Base-by-base conservation (phyloP, 176 grass and related monocot species). In the Ensete glaucum region DNA sequence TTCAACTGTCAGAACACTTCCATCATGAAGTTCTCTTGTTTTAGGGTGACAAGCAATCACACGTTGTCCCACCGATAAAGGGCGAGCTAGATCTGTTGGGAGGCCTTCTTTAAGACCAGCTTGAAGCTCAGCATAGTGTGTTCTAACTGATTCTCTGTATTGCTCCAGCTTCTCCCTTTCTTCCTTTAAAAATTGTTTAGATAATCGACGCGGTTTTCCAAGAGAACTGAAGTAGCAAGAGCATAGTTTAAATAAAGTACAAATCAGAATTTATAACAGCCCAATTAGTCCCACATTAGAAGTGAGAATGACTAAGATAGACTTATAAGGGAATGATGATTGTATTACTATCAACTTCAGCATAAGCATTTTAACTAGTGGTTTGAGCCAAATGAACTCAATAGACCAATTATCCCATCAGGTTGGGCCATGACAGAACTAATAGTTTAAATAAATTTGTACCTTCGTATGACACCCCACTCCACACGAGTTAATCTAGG, bases 381-480 rank as follows among this genome's bases (percentile, higher is more conserved):
- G 4, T 43, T 43, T 43, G 34, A 4, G 4, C 34, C 34, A 43
- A 43, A 43, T 6, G 34, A 43, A 43, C 5, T 43, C 5, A 4
- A 43, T 43, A 43, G 4, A 4, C 3, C 34, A 43, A 0, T 43
- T 43, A 6, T 6, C 34, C 34, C 34, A 6, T 43, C 34, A 43
- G 34, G 4, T 6, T 43, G 34, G 3, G 3, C 0, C 34, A 4
- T 43, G 3, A 43, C 34, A 43, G 4, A 43, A 43, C 4, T 43
- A 43, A 43, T 43, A 43, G 34, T 43, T 43, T 9, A 17, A 43
- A 4, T 26, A 15, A 29, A 57, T 76, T 74, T 62, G 8, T 62
- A 96, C 93, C 87, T 88, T 58, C 95, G 73, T 83, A 99, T 99
- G 78, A 99, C 90, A 82, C 90, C 88, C 95, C 90, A 99, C 77